Evolutionary conservation across 129 eudicot species (phyloP).

Genomic region (Calendula officinalis): DNA sequence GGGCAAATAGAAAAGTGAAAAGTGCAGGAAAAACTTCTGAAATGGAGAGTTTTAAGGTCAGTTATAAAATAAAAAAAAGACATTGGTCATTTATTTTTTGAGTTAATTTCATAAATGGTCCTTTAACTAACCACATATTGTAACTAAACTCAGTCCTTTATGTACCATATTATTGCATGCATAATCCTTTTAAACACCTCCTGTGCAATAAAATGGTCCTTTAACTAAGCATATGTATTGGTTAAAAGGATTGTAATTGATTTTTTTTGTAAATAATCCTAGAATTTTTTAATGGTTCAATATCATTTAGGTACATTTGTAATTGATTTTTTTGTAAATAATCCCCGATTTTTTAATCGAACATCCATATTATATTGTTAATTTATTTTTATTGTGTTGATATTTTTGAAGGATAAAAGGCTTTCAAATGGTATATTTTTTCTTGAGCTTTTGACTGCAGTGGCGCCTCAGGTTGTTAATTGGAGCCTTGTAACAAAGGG

Average conservation of each 20-base stretch:
- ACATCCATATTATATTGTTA: neutral
- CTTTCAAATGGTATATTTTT: conserved; percentile 86
- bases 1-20: conserved; percentile 93
- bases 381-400: conserved; percentile 9
- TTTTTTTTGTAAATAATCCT: too few relatives aligned
- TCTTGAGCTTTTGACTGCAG: conserved; percentile 91
- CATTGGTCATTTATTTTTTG: neutral
- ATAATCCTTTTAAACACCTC: too few relatives aligned
- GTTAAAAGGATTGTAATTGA: too few relatives aligned
- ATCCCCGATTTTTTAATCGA: neutral
- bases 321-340: too few relatives aligned
- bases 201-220: too few relatives aligned
- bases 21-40: conserved; percentile 63
- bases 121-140: too few relatives aligned
- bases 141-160: too few relatives aligned
- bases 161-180: too few relatives aligned
- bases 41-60: conserved; percentile 86
- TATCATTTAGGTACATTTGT: too few relatives aligned
- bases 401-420: conserved; percentile 60
- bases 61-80: neutral
- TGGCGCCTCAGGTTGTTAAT: conserved; percentile 91
- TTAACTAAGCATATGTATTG: too few relatives aligned
- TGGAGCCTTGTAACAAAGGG: conserved; percentile 98
- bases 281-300: too few relatives aligned
- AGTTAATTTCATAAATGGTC: too few relatives aligned